Base-by-base conservation (phyloP, 768 basidiomycete genomes). In the Tephrocybe sp. region DNA sequence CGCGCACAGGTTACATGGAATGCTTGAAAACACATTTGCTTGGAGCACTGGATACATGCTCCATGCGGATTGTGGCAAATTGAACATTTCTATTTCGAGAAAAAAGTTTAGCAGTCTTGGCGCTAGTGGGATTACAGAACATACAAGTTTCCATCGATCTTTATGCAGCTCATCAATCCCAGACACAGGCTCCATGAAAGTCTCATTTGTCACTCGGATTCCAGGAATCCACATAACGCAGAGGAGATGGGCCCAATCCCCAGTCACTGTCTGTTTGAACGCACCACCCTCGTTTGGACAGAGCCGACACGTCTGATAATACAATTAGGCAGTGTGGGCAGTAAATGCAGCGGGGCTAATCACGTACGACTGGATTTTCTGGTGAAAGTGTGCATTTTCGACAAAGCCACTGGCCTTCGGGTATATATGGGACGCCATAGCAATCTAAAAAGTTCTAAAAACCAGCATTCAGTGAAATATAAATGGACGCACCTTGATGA, bases 331-430 rank as follows among this genome's bases (percentile, higher is more conserved):
- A 16, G 23, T 26, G 4, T 26, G 8, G 51, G 16, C 31, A 33
- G 16, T 14, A n/a, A n/a, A n/a, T 16, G 45, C 20, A 30, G 39
- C 2, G 35, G 23, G n/a, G 20, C 31, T 31, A 39, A 36, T 8
- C 10, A 71, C 90, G 57, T 63, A 95, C 94, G 53, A 99, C 97
- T 12, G 95, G 92, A 59, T 85, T 89, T 68, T 98, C 96, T 0
- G 97, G 97, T 1, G 93, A 96, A 9, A 98, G 94, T 0, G 94
- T 98, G 62, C 97, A 99, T 69, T 99, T 99, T 40, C 97, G 75
- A 66, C 97, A 99, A 31, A 99, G 80, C 97, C 97, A 99, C 67
- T 99, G 97, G 1, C 97, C 97, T 72, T 99, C 97, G 0, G 97
- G 97, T 52, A 99, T 98, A 64, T 99, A 99, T 10, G 97, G 97